These are phyloP conservation scores for Pestalotiopsis sp. DNA, from an alignment of 2,329 filamentous ascomycete genomes.

Conservation along the genomic window DNA sequence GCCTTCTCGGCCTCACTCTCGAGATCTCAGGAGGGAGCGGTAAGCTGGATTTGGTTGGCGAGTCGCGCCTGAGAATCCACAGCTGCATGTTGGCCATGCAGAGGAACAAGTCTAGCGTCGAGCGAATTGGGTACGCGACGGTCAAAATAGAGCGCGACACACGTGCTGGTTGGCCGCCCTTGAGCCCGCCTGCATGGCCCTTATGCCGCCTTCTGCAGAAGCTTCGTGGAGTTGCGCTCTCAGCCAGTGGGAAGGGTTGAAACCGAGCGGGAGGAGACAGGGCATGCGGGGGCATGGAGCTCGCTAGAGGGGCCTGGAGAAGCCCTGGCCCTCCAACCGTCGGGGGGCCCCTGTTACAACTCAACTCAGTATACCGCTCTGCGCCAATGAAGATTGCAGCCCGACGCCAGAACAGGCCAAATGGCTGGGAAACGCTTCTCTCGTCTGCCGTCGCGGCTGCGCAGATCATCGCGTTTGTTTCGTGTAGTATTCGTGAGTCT, in stretches of 20 bases:
- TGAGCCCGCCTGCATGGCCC: slow-evolving; percentile 24
- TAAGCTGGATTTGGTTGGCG: slow-evolving; percentile 29
- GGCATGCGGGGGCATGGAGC: slow-evolving; percentile 22
- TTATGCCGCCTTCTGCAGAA: slow-evolving; percentile 22
- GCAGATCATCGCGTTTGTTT: slow-evolving; percentile 15
- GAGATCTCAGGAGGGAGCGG: slow-evolving; percentile 25
- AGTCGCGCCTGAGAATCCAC: slow-evolving; percentile 26
- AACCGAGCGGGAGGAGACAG: slow-evolving; percentile 25
- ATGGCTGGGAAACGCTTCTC: slow-evolving; percentile 23
- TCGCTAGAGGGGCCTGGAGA: slow-evolving; percentile 4
- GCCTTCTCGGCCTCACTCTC: slow-evolving; percentile 17
- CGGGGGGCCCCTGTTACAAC: neutral
- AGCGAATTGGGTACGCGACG: slow-evolving; percentile 30
- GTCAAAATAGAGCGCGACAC: slow-evolving; percentile 27
- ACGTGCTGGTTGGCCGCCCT: slow-evolving; percentile 31
- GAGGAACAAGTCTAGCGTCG: slow-evolving; percentile 17
- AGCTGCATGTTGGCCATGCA: slow-evolving; percentile 29
- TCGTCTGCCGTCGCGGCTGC: slow-evolving; percentile 5
- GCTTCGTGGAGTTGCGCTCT: slow-evolving; percentile 26
- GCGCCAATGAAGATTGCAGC: slow-evolving; percentile 25
- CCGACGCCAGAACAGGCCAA: slow-evolving; percentile 13
- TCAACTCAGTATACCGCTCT: neutral
- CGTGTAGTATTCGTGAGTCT: slow-evolving; percentile 13
- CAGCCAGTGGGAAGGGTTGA: slow-evolving; percentile 30
- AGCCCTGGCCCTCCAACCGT: neutral